phyloP scores from a whole-genome alignment of 2,329 filamentous ascomycete genomes.

The Diplocarpon rosae region DNA sequence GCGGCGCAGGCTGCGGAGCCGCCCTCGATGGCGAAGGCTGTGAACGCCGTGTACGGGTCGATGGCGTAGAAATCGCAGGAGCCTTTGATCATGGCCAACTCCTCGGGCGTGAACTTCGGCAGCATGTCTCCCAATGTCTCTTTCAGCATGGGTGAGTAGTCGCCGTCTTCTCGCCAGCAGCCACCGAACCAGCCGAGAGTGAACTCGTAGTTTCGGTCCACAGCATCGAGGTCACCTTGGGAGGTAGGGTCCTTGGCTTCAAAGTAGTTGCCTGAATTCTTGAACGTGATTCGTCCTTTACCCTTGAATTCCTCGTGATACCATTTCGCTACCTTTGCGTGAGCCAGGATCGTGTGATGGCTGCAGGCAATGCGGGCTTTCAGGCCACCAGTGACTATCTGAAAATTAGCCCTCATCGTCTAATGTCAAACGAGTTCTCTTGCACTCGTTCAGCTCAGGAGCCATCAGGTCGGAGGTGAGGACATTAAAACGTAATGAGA shows the following conservation, averaged over 20 bases:
- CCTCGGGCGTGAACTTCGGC: slow-evolving; percentile 33
- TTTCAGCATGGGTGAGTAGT: slow-evolving; percentile 39
- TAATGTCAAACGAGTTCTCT: no score
- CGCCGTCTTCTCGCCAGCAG: slow-evolving; percentile 35
- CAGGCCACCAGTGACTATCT: slow-evolving; percentile 28
- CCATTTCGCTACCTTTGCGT: slow-evolving; percentile 40
- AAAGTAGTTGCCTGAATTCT: slow-evolving; percentile 33
- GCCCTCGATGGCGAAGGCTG: slow-evolving; percentile 25
- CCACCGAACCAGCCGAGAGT: slow-evolving; percentile 38
- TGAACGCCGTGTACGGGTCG: slow-evolving; percentile 43
- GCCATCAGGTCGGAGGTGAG: no score
- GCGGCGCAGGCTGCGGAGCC: slow-evolving; percentile 30
- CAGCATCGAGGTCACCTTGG: slow-evolving; percentile 18
- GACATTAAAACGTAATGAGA: no score
- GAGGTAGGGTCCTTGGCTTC: slow-evolving; percentile 33
- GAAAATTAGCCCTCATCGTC: no score
- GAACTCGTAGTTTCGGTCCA: slow-evolving; percentile 31
- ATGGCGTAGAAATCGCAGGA: slow-evolving; percentile 47
- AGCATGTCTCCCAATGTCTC: slow-evolving; percentile 34
- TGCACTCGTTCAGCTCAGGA: no score
- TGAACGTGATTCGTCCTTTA: slow-evolving; percentile 38
- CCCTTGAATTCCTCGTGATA: slow-evolving; percentile 44
- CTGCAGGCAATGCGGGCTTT: slow-evolving; percentile 33
- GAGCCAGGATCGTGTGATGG: slow-evolving; percentile 36
- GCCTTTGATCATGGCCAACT: slow-evolving; percentile 38